Evolutionary conservation across 495 filamentous ascomycete genomes (phyloP).

Genomic region (Talaromyces trachyspermus): DNA sequence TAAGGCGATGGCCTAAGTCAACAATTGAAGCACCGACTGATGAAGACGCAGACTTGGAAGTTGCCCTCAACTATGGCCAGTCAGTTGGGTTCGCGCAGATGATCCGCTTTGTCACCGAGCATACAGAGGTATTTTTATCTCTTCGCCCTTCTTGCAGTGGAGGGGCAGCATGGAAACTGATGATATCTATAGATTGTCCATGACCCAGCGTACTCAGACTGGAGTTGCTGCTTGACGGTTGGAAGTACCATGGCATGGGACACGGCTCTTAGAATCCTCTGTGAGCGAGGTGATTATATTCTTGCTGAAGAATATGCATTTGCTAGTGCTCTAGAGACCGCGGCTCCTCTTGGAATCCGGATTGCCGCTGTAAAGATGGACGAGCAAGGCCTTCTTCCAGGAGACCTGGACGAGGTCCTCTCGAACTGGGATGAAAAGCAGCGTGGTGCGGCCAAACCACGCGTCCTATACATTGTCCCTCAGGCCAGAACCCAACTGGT

Average conservation of each 20-base stretch:
- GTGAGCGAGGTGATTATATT: conserved; percentile 61
- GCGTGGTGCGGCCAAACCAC: conserved; percentile 59
- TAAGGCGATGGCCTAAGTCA: no score
- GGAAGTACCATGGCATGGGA: conserved; percentile 78
- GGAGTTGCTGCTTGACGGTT: conserved; percentile 65
- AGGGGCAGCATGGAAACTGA: no score
- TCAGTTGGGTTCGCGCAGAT: conserved; percentile 79
- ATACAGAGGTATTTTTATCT: conserved; percentile 57
- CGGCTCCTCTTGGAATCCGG: conserved; percentile 65
- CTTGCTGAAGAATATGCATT: conserved; percentile 87
- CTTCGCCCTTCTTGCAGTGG: no score
- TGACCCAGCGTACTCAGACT: conserved; percentile 74
- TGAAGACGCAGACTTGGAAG: conserved; percentile 57
- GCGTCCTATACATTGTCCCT: conserved; percentile 51
- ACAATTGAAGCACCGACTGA: not conserved
- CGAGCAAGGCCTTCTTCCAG: conserved; percentile 64
- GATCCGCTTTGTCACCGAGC: conserved; percentile 82
- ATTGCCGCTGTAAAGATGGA: conserved; percentile 73
- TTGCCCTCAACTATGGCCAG: conserved; percentile 86
- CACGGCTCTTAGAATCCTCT: conserved; percentile 68
- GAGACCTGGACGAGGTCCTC: conserved; percentile 57
- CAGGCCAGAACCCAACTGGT: conserved; percentile 90
- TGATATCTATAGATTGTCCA: conserved; percentile 37
- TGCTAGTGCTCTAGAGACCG: conserved; percentile 73
- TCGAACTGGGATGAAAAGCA: conserved; percentile 53